Evolutionary conservation across 352 stramenopile genomes (phyloP).

Genomic region (Globisporangium rhizosaccharum): DNA sequence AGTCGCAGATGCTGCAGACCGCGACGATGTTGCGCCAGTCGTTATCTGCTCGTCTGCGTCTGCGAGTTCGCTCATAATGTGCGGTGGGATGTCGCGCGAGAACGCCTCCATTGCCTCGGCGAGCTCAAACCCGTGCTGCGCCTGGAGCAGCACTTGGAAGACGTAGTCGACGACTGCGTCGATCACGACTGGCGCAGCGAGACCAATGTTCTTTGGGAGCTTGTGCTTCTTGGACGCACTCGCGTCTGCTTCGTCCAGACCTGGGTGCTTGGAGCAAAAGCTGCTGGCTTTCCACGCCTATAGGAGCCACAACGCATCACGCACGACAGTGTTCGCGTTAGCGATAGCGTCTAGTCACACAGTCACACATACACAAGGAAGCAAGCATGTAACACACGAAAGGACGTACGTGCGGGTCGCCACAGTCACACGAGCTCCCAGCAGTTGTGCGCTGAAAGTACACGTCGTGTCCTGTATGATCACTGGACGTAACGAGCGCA

Average conservation of each 20-base stretch:
- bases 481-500: slow-evolving; percentile 13
- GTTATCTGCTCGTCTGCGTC: slow-evolving; percentile 7
- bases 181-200: slow-evolving; percentile 55
- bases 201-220: slow-evolving; percentile 55
- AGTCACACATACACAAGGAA: neutral
- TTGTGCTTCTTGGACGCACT: slow-evolving; percentile 37
- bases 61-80: slow-evolving; percentile 38
- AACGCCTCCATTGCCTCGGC: slow-evolving; percentile 68
- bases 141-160: slow-evolving; percentile 57
- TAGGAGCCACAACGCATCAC: neutral
- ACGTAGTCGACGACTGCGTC: slow-evolving; percentile 74
- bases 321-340: neutral
- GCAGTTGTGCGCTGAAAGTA: slow-evolving; percentile 86
- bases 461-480: slow-evolving; percentile 77
- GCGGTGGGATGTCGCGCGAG: slow-evolving; percentile 43
- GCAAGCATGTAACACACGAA: neutral
- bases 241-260: slow-evolving; percentile 30
- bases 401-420: slow-evolving; percentile 61
- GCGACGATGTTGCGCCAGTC: neutral
- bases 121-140: slow-evolving; percentile 68
- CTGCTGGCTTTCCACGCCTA: slow-evolving; percentile 75
- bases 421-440: slow-evolving; percentile 83
- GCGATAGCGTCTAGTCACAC: too few relatives aligned
- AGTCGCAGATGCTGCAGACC: neutral
- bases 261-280: slow-evolving; percentile 77